phyloP scores from a whole-genome alignment of 1,284 basidiomycete genomes.

The Puccinia polysora region DNA sequence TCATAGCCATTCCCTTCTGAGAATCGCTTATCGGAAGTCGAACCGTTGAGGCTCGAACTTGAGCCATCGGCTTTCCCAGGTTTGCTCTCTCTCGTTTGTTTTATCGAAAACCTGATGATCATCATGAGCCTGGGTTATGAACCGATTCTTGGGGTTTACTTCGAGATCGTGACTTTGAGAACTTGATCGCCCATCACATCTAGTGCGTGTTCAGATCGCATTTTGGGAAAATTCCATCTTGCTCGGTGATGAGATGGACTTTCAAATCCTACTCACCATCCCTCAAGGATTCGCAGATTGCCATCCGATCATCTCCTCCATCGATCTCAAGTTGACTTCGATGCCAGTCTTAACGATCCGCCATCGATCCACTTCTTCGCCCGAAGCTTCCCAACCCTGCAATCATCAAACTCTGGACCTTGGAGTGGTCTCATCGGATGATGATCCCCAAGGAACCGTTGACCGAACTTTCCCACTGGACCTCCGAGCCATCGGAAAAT shows the following conservation, averaged over 20 bases:
- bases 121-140: too few species aligned
- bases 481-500: neutral
- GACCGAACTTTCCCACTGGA: slow-evolving; percentile 1
- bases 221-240: slow-evolving; percentile 25
- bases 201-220: slow-evolving; percentile 13
- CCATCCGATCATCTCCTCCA: slow-evolving; percentile 16
- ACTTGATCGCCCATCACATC: neutral
- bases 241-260: slow-evolving; percentile 19
- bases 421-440: slow-evolving; percentile 15
- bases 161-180: neutral
- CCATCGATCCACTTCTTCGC: slow-evolving; percentile 12
- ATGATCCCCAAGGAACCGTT: slow-evolving; percentile 1
- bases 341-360: slow-evolving; percentile 11
- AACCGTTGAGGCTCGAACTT: neutral
- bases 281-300: slow-evolving; percentile 17
- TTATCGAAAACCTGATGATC: too few species aligned
- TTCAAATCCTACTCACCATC: slow-evolving; percentile 10
- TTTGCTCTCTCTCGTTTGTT: neutral
- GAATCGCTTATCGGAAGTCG: neutral
- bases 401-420: slow-evolving; percentile 5
- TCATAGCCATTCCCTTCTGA: too few species aligned
- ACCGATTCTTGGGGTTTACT: too few species aligned
- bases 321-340: slow-evolving; percentile 22
- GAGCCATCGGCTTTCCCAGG: slow-evolving; percentile 20
- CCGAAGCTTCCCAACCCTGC: too few species aligned